Percentiles rank a stretch among this genome's conserved stretches.
Evolutionary conservation across 2,329 filamentous ascomycete genomes (phyloP).

Genomic region (Penicillium frequentans): DNA sequence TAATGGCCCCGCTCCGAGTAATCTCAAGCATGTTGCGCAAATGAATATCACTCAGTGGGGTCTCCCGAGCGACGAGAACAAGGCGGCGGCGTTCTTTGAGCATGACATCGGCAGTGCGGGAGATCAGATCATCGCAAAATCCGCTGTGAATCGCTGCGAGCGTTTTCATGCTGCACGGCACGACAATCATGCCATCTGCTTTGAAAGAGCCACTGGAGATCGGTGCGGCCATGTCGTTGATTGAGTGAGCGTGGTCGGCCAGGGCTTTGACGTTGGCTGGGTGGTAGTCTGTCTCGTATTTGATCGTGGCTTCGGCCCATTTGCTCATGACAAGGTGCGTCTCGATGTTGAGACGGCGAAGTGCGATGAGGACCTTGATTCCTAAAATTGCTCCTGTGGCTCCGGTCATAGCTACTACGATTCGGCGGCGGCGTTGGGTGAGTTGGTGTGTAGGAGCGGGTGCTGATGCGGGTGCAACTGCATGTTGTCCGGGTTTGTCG

Average conservation of each 20-base stretch:
- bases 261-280: constrained; percentile 39
- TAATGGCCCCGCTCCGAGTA: constrained; percentile 39
- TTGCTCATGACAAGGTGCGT: constrained; percentile 52
- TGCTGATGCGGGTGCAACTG: not conserved
- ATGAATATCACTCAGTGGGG: constrained; percentile 51
- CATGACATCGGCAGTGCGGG: constrained; percentile 48
- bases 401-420: constrained; percentile 53
- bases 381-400: constrained; percentile 50
- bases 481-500: not conserved
- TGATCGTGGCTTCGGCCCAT: constrained; percentile 51
- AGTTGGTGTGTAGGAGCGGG: not conserved
- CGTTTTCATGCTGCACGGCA: constrained; percentile 53
- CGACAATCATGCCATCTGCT: constrained; percentile 49
- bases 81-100: constrained; percentile 47
- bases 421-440: constrained; percentile 26
- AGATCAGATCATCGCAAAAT: constrained; percentile 48
- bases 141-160: constrained; percentile 45
- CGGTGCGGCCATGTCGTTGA: constrained; percentile 48
- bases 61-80: constrained; percentile 46
- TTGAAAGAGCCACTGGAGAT: constrained; percentile 49
- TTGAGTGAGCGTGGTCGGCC: constrained; percentile 40
- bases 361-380: constrained; percentile 43
- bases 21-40: constrained; percentile 47
- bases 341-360: constrained; percentile 48
- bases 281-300: constrained; percentile 48